Evolutionary conservation across 768 basidiomycete genomes (phyloP).

Genomic region (Lentinula aciculospora): DNA sequence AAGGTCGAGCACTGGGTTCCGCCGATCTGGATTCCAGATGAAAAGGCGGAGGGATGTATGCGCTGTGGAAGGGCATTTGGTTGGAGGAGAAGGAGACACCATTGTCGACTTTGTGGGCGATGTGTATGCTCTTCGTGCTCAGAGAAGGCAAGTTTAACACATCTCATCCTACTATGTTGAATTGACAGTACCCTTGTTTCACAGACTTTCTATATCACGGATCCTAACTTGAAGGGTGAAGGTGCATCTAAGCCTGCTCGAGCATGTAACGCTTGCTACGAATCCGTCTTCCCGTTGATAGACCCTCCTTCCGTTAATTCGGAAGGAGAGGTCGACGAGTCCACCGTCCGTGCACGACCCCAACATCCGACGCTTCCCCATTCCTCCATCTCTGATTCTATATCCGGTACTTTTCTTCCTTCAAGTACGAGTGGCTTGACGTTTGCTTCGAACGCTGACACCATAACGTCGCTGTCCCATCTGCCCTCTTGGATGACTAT

Average conservation of each 20-base stretch:
- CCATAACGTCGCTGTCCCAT: conserved; percentile 45
- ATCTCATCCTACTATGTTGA: background rate
- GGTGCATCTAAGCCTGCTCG: conserved; percentile 50
- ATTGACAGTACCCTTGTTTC: background rate
- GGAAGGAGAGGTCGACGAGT: background rate
- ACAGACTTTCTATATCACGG: conserved; percentile 82
- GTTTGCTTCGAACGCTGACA: conserved; percentile 19
- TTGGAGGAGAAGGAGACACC: conserved; percentile 75
- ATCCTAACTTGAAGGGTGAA: conserved; percentile 38
- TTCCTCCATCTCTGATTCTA: background rate
- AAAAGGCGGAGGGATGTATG: conserved; percentile 81
- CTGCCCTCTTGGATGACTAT: conserved; percentile 54
- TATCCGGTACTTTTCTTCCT: background rate
- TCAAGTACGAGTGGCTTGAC: background rate
- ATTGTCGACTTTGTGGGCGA: conserved; percentile 80
- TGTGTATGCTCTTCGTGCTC: conserved; percentile 88
- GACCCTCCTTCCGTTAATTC: conserved; percentile 20
- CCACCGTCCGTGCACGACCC: conserved; percentile 6
- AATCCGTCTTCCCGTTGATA: conserved; percentile 74
- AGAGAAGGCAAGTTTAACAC: conserved; percentile 47
- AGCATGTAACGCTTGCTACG: conserved; percentile 83
- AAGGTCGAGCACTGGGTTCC: conserved; percentile 82
- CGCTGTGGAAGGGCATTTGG: conserved; percentile 73
- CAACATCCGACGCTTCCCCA: background rate
- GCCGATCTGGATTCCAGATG: conserved; percentile 90